phyloP scores from a whole-genome alignment of 2,329 filamentous ascomycete species.

The Aspergillus sp. region DNA sequence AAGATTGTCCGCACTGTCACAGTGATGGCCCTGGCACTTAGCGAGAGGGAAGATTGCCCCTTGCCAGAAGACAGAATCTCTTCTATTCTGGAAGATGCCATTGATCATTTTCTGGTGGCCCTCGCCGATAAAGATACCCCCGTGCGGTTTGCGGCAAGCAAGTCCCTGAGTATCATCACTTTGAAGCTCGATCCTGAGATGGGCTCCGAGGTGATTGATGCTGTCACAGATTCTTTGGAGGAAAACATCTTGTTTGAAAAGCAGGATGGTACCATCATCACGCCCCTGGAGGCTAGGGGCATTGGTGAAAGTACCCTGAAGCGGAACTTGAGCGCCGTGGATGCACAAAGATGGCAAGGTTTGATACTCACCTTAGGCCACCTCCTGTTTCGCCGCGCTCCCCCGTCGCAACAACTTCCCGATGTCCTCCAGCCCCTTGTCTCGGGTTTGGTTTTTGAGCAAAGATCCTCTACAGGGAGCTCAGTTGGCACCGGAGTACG shows the following conservation, averaged over 20 bases:
- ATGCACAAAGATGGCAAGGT: constrained; percentile 87
- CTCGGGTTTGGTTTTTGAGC: constrained; percentile 82
- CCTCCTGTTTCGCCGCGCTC: constrained; percentile 78
- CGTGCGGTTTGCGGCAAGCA: constrained; percentile 86
- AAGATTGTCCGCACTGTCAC: constrained; percentile 79
- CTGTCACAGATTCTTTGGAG: constrained; percentile 68
- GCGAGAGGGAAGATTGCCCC: constrained; percentile 31
- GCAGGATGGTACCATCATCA: constrained; percentile 39
- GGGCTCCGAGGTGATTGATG: constrained; percentile 83
- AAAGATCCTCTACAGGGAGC: constrained; percentile 78
- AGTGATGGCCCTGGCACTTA: constrained; percentile 61
- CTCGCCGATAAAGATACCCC: constrained; percentile 87
- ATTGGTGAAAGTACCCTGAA: constrained; percentile 40
- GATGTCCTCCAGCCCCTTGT: constrained; percentile 75
- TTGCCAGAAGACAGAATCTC: constrained; percentile 34
- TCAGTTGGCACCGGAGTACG: constrained; percentile 87
- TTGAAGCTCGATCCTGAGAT: constrained; percentile 76
- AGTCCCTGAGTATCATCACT: constrained; percentile 84
- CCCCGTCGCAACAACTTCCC: constrained; percentile 67
- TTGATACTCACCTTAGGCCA: constrained; percentile 84
- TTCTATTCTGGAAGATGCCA: constrained; percentile 71
- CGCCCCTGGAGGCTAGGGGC: constrained; percentile 31
- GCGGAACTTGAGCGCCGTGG: constrained; percentile 68
- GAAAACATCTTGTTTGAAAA: constrained; percentile 62
- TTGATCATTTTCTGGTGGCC: constrained; percentile 75